Percentiles rank a stretch among this genome's conserved stretches.
Conservation (phyloP, 176 grass and related monocot species). For the Melocanna baccifera region DNA sequence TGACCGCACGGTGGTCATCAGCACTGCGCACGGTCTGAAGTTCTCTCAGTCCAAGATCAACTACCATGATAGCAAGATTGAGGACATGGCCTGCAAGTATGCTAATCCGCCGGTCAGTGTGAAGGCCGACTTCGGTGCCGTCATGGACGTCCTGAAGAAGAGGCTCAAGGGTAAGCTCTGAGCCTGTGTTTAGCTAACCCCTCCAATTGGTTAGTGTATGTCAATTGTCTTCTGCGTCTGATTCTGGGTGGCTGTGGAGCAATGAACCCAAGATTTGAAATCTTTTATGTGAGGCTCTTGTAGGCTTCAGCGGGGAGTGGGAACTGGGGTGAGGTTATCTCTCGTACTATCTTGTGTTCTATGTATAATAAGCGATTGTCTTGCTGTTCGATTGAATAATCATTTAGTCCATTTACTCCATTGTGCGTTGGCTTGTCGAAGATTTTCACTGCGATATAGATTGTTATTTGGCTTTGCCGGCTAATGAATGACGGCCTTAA, state of each 20-base stretch:
- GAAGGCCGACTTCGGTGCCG: constrained; percentile 76
- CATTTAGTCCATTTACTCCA: not conserved
- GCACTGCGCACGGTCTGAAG: constrained; percentile 82
- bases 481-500: not conserved
- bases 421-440: not conserved
- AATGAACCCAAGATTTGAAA: constrained; percentile 23
- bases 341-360: constrained; percentile 23
- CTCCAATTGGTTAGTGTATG: not conserved
- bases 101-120: constrained; percentile 77
- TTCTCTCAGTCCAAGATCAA: constrained; percentile 89
- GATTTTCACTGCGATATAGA: not conserved
- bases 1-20: constrained; percentile 82
- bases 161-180: constrained; percentile 74
- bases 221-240: constrained; percentile 17
- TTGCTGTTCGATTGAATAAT: constrained; percentile 36
- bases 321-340: not conserved
- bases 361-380: constrained; percentile 26
- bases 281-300: constrained; percentile 8
- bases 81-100: constrained; percentile 74
- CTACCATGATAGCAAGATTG: constrained; percentile 79
- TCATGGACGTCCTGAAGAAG: constrained; percentile 93
- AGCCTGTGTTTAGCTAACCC: constrained; percentile 5
- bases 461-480: not conserved
- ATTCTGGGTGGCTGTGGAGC: constrained; percentile 15
- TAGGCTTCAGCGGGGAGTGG: not conserved